These are phyloP conservation scores for Berkeleyomyces basicola DNA, from an alignment of 2,329 filamentous ascomycete genomes.

Conservation along the genomic window DNA sequence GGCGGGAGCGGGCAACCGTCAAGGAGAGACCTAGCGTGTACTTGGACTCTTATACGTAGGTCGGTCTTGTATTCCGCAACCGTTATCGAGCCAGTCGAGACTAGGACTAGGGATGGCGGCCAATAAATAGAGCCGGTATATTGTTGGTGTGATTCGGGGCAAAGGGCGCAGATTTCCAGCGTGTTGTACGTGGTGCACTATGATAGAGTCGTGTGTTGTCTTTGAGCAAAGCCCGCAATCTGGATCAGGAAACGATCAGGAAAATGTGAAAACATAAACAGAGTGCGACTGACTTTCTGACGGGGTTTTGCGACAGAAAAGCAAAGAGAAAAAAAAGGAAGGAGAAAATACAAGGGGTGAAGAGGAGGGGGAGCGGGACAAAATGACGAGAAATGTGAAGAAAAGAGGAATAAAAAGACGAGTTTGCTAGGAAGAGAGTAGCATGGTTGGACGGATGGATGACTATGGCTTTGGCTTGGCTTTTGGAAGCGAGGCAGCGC, in stretches of 20 bases:
- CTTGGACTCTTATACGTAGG: too few species aligned
- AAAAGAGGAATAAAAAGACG: background rate
- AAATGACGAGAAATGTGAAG: background rate
- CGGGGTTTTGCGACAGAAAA: background rate
- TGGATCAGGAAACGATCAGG: background rate
- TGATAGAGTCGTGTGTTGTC: background rate
- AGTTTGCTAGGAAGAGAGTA: background rate
- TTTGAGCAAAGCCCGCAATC: background rate
- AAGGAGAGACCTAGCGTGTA: too few species aligned
- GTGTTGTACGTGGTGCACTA: too few species aligned
- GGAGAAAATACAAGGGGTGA: background rate
- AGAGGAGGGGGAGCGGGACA: background rate
- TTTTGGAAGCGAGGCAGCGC: too few species aligned
- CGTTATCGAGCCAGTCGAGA: background rate
- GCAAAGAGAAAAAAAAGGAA: background rate
- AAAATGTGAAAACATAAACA: background rate
- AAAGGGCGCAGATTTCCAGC: background rate
- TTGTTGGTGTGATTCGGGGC: background rate
- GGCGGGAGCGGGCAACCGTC: too few species aligned
- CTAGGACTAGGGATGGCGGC: background rate
- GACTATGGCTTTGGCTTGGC: too few species aligned
- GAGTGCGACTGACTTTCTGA: background rate
- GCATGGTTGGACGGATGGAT: background rate
- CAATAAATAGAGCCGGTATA: background rate
- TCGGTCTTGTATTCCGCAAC: background rate